A percentile compares a stretch with the other conserved stretches of the same genome.
These are phyloP conservation scores for Coffea humblotiana DNA, from an alignment of 305 asterid species.

Conservation along the genomic window DNA sequence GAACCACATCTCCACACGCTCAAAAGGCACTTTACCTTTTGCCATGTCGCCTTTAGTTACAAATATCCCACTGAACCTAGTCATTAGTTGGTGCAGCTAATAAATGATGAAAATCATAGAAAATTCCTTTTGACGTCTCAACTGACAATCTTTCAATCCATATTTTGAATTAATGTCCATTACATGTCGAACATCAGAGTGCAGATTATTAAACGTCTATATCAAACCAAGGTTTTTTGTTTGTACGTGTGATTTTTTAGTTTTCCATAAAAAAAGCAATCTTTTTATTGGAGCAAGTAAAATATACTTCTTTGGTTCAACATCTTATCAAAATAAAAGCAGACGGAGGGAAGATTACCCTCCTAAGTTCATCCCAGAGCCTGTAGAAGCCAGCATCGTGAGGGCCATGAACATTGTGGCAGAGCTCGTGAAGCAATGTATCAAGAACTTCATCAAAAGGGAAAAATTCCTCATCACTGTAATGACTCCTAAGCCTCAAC, in stretches of 20 bases:
- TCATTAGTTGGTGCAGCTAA: neutral
- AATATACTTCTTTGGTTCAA: neutral
- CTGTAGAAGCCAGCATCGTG: conserved; percentile 87
- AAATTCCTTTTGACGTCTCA: neutral
- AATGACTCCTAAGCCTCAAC: conserved; percentile 75
- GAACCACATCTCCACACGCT: neutral
- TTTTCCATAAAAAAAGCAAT: too few species aligned
- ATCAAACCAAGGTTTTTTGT: neutral
- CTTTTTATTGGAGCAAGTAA: neutral
- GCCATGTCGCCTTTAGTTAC: neutral
- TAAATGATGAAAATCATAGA: neutral
- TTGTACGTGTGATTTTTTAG: neutral
- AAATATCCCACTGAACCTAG: neutral
- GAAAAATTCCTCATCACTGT: conserved; percentile 71
- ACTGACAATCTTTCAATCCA: neutral
- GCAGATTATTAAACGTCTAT: neutral
- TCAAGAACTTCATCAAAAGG: conserved; percentile 73
- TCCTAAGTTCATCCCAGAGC: conserved; percentile 93
- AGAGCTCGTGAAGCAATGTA: conserved; percentile 95
- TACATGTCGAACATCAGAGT: neutral
- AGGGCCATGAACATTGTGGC: conserved; percentile 86
- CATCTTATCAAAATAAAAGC: neutral
- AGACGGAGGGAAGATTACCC: conserved; percentile 43
- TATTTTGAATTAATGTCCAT: neutral
- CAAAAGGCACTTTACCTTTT: neutral